These are phyloP conservation scores for Suillus bovinus DNA, from an alignment of 768 basidiomycete species.

Conservation along the genomic window DNA sequence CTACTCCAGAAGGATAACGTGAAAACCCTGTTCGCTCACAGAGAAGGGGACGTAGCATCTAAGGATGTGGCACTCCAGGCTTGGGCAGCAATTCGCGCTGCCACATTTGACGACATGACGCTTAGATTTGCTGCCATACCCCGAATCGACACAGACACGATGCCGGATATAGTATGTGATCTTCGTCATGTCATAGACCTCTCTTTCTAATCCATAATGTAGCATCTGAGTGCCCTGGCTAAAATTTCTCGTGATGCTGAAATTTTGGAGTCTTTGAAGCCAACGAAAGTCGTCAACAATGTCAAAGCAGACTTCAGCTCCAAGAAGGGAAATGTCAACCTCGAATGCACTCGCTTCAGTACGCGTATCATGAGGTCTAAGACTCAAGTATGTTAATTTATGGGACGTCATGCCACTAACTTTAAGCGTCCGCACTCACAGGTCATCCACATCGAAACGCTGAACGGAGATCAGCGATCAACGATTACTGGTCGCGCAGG, in stretches of 20 bases:
- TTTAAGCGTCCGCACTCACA: background rate
- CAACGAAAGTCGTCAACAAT: conserved; percentile 43
- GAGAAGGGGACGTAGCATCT: conserved; percentile 19
- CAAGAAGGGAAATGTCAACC: conserved; percentile 32
- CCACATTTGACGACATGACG: conserved; percentile 24
- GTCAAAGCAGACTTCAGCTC: conserved; percentile 30
- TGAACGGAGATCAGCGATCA: background rate
- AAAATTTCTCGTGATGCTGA: conserved; percentile 47
- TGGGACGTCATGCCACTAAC: background rate
- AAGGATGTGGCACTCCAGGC: conserved; percentile 40
- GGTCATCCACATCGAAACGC: conserved; percentile 3
- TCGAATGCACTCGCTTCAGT: conserved; percentile 44
- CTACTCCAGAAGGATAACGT: conserved; percentile 30
- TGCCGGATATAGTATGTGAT: conserved; percentile 31
- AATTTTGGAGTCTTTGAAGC: conserved; percentile 50
- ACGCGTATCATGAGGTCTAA: conserved; percentile 37
- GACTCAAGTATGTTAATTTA: background rate
- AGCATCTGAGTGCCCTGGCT: conserved; percentile 46
- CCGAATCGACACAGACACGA: conserved; percentile 26
- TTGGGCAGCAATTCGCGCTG: conserved; percentile 45
- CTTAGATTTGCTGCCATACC: conserved; percentile 16
- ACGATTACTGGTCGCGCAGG: conserved; percentile 24
- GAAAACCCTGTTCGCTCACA: conserved; percentile 30
- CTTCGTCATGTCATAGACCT: background rate
- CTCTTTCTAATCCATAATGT: conserved; percentile 8